Evolutionary conservation across 2,329 filamentous ascomycete genomes (phyloP), one percentile per base, ranked within the genome.

Genomic region (Colletotrichum limetticola): DNA sequence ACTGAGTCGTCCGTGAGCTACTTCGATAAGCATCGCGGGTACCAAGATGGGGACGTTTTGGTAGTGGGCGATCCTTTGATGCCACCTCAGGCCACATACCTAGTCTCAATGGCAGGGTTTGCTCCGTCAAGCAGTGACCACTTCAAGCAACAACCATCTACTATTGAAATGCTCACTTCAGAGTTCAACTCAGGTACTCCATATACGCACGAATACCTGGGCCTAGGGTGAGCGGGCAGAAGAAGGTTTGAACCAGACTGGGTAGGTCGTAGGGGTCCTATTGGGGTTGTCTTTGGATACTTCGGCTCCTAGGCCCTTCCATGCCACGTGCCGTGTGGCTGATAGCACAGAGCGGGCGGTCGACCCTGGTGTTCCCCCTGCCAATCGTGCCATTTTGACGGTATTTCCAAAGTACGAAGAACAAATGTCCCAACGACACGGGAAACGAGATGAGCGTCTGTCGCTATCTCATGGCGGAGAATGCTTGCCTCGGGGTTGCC

Each of bases 291-390:
- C 59, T 59, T 62, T 69, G 37, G 24, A 59, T 69, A 68, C 26
- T 59, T 35, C 63, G 56, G 56, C 66, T 60, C 52, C 49, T 60
- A 72, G 56, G 71, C 66, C 70, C 66, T 70, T 65, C 66, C 66
- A 66, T 71, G 66, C 66, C 71, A 72, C 71, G 71, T 72, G 71
- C 55, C 53, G 56, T 19, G 28, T 19, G 28, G 60, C 46, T 65
- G 26, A 46, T 49, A 30, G 52, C 5, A 26, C 32, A 61, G 60
- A 70, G 56, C 59, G 53, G 26, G 32, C 66, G 42, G 59, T 22
- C 26, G 53, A 49, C 37, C 46, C 66, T 46, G 22, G 59, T 22
- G 53, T 56, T 60, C 60, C 35, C 49, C 35, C 14, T 46, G 63
- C 26, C 52, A 24, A 42, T 56, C 56, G 55, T 60, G 49, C 56